phyloP scores from a whole-genome alignment of 192 early-diverging fungal species.

The Kickxella alabastrina region DNA sequence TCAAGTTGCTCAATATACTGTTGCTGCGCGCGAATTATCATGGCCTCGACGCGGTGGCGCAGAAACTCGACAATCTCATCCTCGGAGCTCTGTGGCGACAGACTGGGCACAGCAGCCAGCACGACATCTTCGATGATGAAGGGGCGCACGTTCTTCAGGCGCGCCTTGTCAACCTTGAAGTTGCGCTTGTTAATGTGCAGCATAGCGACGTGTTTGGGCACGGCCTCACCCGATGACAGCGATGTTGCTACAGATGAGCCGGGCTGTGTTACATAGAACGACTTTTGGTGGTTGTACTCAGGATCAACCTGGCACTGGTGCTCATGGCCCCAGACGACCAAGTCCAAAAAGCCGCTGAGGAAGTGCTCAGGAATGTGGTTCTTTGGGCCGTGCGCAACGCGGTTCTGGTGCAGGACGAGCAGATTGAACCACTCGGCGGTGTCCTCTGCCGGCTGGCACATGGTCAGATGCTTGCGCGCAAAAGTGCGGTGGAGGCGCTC shows the following conservation, averaged over 20 bases:
- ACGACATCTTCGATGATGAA: slow-evolving; percentile 74
- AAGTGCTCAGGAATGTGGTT: slow-evolving; percentile 88
- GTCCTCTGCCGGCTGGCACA: slow-evolving; percentile 66
- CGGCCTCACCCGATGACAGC: slow-evolving; percentile 77
- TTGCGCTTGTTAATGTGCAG: slow-evolving; percentile 63
- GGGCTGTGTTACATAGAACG: slow-evolving; percentile 84
- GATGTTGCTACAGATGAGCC: slow-evolving; percentile 91
- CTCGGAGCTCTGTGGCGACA: slow-evolving; percentile 55
- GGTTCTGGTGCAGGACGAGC: slow-evolving; percentile 90
- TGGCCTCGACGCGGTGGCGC: slow-evolving; percentile 49
- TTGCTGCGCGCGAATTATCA: slow-evolving; percentile 64
- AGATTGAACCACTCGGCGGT: slow-evolving; percentile 84
- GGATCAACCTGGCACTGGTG: slow-evolving; percentile 90
- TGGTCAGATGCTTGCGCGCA: slow-evolving; percentile 61
- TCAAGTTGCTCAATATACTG: slow-evolving; percentile 55
- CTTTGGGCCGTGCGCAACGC: slow-evolving; percentile 73
- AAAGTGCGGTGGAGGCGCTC: slow-evolving; percentile 83
- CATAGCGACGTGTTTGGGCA: slow-evolving; percentile 57
- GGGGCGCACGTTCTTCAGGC: slow-evolving; percentile 78
- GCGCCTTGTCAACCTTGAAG: slow-evolving; percentile 72
- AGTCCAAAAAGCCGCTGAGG: slow-evolving; percentile 72
- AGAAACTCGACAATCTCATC: slow-evolving; percentile 55
- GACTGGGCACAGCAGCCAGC: slow-evolving; percentile 48
- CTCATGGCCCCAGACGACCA: slow-evolving; percentile 96
- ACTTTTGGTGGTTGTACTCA: slow-evolving; percentile 57